phyloP scores from a whole-genome alignment of 169 alveolate genomes.

The Pseudocohnilembus persalinus region DNA sequence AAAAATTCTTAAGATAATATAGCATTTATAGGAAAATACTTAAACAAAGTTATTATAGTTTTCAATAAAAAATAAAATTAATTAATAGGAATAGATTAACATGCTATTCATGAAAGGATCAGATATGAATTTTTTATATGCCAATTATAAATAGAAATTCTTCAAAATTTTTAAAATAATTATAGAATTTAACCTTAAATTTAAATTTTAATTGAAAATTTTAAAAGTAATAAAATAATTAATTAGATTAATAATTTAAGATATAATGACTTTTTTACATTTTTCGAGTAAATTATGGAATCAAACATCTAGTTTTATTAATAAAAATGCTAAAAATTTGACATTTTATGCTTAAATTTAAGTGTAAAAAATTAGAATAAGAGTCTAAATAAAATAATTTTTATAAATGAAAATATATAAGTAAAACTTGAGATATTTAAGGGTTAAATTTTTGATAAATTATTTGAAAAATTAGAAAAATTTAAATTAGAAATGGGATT shows the following conservation, averaged over 20 bases:
- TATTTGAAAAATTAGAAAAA: too few species aligned
- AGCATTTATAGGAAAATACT: not conserved
- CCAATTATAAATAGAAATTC: not conserved
- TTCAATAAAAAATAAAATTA: not conserved
- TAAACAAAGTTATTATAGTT: slow-evolving; percentile 6
- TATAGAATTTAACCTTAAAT: not conserved
- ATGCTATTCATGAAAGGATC: slow-evolving; percentile 29
- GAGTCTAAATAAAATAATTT: too few species aligned
- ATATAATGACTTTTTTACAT: not conserved
- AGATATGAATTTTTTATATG: slow-evolving; percentile 16
- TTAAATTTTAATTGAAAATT: not conserved
- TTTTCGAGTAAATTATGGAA: not conserved
- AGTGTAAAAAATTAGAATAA: too few species aligned
- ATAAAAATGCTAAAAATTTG: too few species aligned
- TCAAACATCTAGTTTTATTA: not conserved
- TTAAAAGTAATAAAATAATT: not conserved
- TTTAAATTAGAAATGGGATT: too few species aligned
- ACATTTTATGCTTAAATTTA: too few species aligned
- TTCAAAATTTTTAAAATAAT: not conserved
- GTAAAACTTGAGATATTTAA: too few species aligned
- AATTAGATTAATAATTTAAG: not conserved
- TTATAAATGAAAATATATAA: too few species aligned
- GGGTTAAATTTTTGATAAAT: too few species aligned
- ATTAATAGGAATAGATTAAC: slow-evolving; percentile 18
- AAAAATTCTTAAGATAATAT: too few species aligned